A percentile compares a stretch with the other conserved stretches of the same genome.
Conservation (phyloP, 129 eudicot species). For the Dittrichia graveolens region DNA sequence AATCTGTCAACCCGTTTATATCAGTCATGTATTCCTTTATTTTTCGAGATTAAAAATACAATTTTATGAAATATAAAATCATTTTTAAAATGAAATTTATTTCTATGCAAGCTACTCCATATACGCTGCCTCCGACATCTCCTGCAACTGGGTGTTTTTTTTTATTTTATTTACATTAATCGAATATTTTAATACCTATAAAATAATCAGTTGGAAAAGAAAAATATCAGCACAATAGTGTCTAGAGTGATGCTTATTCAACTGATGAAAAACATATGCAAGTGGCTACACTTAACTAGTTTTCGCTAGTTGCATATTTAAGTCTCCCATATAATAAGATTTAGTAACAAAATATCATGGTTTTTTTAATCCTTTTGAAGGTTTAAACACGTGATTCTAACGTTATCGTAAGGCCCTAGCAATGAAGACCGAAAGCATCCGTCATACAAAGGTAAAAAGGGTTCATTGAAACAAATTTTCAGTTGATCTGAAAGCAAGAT, state of each 20-base stretch:
- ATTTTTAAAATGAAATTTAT: constrained; percentile 17
- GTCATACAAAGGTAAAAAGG: constrained; percentile 52
- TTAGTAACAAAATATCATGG: constrained; percentile 15
- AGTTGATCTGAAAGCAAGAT: too few relatives aligned
- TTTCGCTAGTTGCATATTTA: not conserved
- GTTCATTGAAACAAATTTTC: too few relatives aligned
- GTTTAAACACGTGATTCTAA: constrained; percentile 23
- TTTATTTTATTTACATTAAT: not conserved
- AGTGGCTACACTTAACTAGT: constrained; percentile 10
- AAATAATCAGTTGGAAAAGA: not conserved
- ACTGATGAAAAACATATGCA: constrained; percentile 24
- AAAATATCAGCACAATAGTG: constrained; percentile 28
- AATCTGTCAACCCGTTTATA: not conserved
- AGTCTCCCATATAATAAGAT: not conserved
- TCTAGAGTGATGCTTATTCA: not conserved
- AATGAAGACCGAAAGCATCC: constrained; percentile 55
- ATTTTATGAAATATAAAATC: not conserved
- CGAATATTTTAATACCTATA: not conserved
- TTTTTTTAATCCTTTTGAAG: constrained; percentile 9
- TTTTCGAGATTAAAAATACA: not conserved
- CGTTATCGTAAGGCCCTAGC: not conserved
- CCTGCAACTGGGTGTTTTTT: constrained; percentile 64
- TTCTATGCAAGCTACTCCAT: constrained; percentile 32
- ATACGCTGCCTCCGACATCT: constrained; percentile 62
- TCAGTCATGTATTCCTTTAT: not conserved